Percentiles rank a stretch among this genome's conserved stretches.
phyloP scores from a whole-genome alignment of 192 early-diverging fungal species.

The Coemansia sp. region DNA sequence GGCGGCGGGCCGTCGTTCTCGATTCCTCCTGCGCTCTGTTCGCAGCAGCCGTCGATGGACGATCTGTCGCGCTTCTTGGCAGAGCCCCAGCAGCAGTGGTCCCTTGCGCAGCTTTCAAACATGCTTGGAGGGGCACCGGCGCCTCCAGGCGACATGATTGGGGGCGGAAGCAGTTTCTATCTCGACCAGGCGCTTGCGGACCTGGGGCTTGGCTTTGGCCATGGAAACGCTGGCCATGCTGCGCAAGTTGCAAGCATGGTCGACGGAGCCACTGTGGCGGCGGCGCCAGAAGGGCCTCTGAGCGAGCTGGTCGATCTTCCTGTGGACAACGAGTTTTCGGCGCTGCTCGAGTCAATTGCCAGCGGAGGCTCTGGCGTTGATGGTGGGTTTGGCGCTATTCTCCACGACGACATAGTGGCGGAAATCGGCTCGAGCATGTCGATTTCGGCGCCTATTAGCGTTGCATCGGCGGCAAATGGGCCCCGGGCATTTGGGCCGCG shows the following conservation, averaged over 20 bases:
- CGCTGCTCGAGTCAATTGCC: conserved; percentile 52
- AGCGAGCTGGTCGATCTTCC: conserved; percentile 38
- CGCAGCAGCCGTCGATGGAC: conserved; percentile 37
- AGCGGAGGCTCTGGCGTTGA: conserved; percentile 22
- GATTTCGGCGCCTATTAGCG: conserved; percentile 19
- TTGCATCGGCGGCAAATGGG: not conserved
- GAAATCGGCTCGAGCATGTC: conserved; percentile 16
- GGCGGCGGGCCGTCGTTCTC: conserved; percentile 10
- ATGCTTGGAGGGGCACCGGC: conserved; percentile 24
- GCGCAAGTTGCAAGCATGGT: not conserved
- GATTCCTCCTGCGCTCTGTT: conserved; percentile 33
- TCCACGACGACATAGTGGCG: conserved; percentile 28
- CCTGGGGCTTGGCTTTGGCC: conserved; percentile 30
- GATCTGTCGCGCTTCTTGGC: conserved; percentile 28
- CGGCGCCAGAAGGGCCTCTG: conserved; percentile 13
- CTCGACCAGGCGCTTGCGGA: conserved; percentile 44
- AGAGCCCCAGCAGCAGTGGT: conserved; percentile 41
- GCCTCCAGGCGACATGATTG: conserved; percentile 16
- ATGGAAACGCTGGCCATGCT: not conserved
- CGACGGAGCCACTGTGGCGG: not conserved
- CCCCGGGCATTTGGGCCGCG: conserved; percentile 18
- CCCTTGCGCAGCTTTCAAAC: conserved; percentile 43
- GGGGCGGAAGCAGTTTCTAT: conserved; percentile 24
- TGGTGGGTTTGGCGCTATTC: conserved; percentile 16
- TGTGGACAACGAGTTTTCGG: conserved; percentile 45